Base-by-base conservation (phyloP, 441 rosid genomes). In the Gossypium davidsonii region DNA sequence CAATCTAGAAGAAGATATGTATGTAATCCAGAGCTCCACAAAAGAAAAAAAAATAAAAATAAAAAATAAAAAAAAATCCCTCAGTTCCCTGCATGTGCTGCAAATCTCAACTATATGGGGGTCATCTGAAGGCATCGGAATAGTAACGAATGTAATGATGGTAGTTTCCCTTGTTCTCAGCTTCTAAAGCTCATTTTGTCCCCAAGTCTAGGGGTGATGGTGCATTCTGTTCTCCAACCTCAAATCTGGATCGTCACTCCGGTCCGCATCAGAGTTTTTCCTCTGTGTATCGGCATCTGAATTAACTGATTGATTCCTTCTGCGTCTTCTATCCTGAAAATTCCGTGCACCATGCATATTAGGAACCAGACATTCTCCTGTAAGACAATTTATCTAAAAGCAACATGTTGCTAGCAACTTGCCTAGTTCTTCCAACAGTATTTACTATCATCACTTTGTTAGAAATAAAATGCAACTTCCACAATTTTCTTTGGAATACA, bases 281-380 rank as follows among this genome's bases (percentile, higher is more conserved):
- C 71, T 82, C 65, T 57, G 81, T 57, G 78, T 61, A 67, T 89
- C 91, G 0, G 78, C 72, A 55, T 89, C 94, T 49, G 66, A 69
- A 31, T 76, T 53, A 74, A 87, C 80, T 28, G 83, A 78, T 69
- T 81, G 93, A 81, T 73, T 88, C 85, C 84, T 85, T 57, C 90
- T 77, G 60, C 84, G 84, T 73, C 98, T 87, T 74, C 95, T 87
- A 75, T 90, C 95, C 98, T 94, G 85, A 72, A 59, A 46, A 74
- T 69, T 74, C 46, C 70, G 62, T 44, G 67, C 60, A 61, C 18
- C 28, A 46, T 4, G 20, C 28, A 42, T 58, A 39, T 61, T 28
- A 59, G 21, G 15, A 12, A n/a, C 52, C 48, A 34, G 66, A 65
- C 59, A 64, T 72, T 17, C 55, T 17, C 51, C 52, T 39, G 4